These are phyloP conservation scores for Aspergillus pseudonomiae DNA, from an alignment of 2,329 filamentous ascomycete genomes.

Conservation along the genomic window DNA sequence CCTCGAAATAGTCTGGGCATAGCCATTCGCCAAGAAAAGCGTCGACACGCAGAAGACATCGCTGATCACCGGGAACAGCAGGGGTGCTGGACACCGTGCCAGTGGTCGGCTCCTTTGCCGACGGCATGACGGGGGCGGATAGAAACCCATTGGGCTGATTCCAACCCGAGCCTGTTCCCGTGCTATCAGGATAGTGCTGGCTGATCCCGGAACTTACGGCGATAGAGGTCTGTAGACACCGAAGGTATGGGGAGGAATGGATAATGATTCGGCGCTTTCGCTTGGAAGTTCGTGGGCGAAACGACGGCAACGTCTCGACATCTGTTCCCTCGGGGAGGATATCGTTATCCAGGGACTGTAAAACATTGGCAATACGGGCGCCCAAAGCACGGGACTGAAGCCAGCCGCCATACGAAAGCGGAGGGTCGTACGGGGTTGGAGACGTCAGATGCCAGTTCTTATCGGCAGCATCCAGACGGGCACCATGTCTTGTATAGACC, in stretches of 20 bases:
- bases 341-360: slow-evolving; percentile 51
- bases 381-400: slow-evolving; percentile 82
- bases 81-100: slow-evolving; percentile 2
- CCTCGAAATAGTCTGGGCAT: slow-evolving; percentile 87
- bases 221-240: slow-evolving; percentile 90
- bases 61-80: slow-evolving; percentile 15
- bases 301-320: slow-evolving; percentile 6
- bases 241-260: slow-evolving; percentile 89
- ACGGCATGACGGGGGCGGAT: not conserved
- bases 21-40: slow-evolving; percentile 96
- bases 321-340: slow-evolving; percentile 14
- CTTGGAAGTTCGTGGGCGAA: slow-evolving; percentile 25
- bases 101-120: slow-evolving; percentile 4
- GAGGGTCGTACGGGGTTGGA: slow-evolving; percentile 91
- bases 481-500: slow-evolving; percentile 74
- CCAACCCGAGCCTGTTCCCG: slow-evolving; percentile 8
- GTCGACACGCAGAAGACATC: slow-evolving; percentile 71
- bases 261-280: slow-evolving; percentile 77
- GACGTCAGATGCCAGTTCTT: slow-evolving; percentile 93
- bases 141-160: slow-evolving; percentile 5
- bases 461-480: slow-evolving; percentile 90
- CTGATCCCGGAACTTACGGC: slow-evolving; percentile 83
- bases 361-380: slow-evolving; percentile 76
- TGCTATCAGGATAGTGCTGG: slow-evolving; percentile 37
- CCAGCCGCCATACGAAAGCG: slow-evolving; percentile 93